These are phyloP conservation scores for Cladophialophora yegresii DNA, from an alignment of 2,329 filamentous ascomycete genomes.

Conservation along the genomic window DNA sequence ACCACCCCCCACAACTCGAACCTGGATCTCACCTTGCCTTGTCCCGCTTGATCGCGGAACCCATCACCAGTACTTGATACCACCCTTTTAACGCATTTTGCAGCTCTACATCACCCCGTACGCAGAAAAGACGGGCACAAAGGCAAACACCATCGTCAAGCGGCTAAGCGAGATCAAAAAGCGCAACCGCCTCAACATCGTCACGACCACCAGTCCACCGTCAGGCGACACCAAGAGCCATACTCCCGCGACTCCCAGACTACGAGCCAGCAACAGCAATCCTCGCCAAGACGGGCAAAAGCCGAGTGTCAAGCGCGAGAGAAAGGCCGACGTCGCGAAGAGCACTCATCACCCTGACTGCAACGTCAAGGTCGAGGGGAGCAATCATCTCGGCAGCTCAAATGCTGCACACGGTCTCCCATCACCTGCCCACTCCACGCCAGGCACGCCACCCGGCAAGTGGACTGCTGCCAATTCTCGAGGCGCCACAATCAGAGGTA, in stretches of 20 bases:
- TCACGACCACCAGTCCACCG: conserved; percentile 16
- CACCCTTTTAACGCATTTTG: not conserved
- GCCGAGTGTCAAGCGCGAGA: not conserved
- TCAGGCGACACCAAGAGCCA: conserved; percentile 2
- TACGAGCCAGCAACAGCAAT: not conserved
- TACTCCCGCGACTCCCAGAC: not conserved
- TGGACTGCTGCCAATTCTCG: not conserved
- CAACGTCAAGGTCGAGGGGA: conserved; percentile 6
- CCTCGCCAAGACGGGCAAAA: not conserved
- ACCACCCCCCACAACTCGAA: not conserved
- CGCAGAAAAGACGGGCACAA: conserved; percentile 20
- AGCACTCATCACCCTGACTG: not conserved
- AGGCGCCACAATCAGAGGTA: not conserved
- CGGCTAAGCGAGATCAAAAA: conserved; percentile 27
- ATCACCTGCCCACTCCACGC: not conserved
- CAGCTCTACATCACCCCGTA: conserved; percentile 24
- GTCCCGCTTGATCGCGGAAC: not conserved
- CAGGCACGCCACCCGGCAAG: not conserved
- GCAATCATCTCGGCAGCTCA: not conserved
- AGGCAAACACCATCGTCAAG: conserved; percentile 27
- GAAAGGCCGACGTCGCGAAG: not conserved
- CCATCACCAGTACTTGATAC: no score
- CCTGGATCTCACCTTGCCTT: not conserved
- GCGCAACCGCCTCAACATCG: conserved; percentile 25
- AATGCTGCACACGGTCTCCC: not conserved